phyloP scores from a whole-genome alignment of 225 moss, liverwort and hornwort genomes.

The Asterella californica region DNA sequence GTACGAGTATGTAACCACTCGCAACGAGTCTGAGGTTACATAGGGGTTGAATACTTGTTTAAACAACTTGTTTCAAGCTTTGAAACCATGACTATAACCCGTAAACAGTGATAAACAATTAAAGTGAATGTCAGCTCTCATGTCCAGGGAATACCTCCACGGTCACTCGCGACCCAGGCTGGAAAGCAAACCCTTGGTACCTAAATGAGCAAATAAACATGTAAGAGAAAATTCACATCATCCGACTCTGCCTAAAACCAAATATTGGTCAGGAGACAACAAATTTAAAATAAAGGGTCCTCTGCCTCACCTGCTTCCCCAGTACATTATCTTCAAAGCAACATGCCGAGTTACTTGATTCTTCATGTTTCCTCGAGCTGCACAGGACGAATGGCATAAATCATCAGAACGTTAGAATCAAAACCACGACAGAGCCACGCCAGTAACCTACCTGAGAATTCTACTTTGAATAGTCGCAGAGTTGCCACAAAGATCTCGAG shows the following conservation, averaged over 20 bases:
- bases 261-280: neutral
- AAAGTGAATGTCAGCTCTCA: neutral
- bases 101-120: neutral
- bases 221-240: neutral
- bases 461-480: neutral
- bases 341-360: constrained; percentile 54
- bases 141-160: constrained; percentile 58
- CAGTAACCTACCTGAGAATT: neutral
- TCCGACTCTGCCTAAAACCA: neutral
- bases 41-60: neutral
- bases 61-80: neutral
- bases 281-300: neutral
- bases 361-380: constrained; percentile 18
- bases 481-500: neutral
- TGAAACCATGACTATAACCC: neutral
- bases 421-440: neutral
- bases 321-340: constrained; percentile 80
- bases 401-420: neutral
- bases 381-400: neutral
- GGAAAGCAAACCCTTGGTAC: constrained; percentile 90
- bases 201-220: neutral
- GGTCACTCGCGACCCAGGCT: constrained; percentile 59
- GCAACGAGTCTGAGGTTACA: neutral
- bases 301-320: constrained; percentile 60
- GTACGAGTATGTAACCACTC: neutral